Base-by-base conservation (phyloP, 1,139 yeast genomes). In the Taiozyma sp. region DNA sequence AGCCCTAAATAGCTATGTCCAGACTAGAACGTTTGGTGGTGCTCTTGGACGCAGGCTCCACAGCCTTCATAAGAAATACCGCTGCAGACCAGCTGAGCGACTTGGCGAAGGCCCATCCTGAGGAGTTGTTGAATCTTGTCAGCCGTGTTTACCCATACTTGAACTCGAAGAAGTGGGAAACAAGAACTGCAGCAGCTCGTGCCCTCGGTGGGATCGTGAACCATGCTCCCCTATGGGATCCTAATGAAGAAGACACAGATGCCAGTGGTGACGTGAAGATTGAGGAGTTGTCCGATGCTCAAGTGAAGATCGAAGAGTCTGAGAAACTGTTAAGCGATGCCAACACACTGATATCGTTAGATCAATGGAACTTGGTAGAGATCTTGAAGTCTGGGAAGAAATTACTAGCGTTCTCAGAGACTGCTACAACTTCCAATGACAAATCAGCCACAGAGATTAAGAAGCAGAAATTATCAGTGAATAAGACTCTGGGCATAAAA, bases 21-120 rank as follows among this genome's bases (percentile, higher is more conserved):
- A 68, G 81, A 53, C 71, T 86, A 63, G 95, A 86, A 64, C 73
- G 95, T 55, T 80, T 85, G 65, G 93, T 85, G 55, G 80, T 84
- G 26, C 73, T 93, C 54, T 73, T 95, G 58, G 99, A 95, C 70
- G 88, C 97, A 3, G 99, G 99, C 14, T 89, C 97, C 16, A 90
- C 98, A 7, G 88, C 89, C 41, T 88, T 89, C 66, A 95, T 95
- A 47, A 79, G 99, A 58, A 89, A 88, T 63, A 89, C 97, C 13
- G 99, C 99, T 0, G 99, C 99, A 2, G 97, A 93, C 64, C 99
- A 95, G 69, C 75, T 95, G 59, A 90, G 97, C 3, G 98, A 91
- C 61, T 77, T 95, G 47, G 98, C 97, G 32, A 87, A 86, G 66
- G 85, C 88, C 44, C 99, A 95, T 62, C 97, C 98, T 0, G 98